These are phyloP conservation scores for Thalassiosira oceanica DNA, from an alignment of 352 stramenopile species.

Conservation along the genomic window DNA sequence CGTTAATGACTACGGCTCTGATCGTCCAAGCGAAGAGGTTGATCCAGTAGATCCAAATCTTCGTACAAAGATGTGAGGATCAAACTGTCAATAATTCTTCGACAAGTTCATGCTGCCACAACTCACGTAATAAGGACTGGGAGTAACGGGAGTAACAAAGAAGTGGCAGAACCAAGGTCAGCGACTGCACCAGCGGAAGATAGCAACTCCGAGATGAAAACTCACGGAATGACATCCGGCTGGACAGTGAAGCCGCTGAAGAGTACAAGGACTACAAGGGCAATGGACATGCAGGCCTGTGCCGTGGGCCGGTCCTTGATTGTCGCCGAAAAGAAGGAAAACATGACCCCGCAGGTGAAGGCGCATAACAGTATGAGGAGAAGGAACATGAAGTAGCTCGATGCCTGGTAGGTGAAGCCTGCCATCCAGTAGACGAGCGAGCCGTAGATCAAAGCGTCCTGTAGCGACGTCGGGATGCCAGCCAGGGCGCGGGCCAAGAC, in stretches of 20 bases:
- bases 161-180: slow-evolving; percentile 52
- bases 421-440: slow-evolving; percentile 72
- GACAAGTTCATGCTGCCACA: too few relatives aligned
- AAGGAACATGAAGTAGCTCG: slow-evolving; percentile 69
- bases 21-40: slow-evolving; percentile 67
- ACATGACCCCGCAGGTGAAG: slow-evolving; percentile 49
- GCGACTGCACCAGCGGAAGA: too few relatives aligned
- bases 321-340: slow-evolving; percentile 60
- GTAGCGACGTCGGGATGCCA: slow-evolving; percentile 54
- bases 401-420: slow-evolving; percentile 52
- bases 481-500: slow-evolving; percentile 66
- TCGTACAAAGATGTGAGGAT: too few relatives aligned
- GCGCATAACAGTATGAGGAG: slow-evolving; percentile 47
- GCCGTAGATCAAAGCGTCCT: slow-evolving; percentile 68
- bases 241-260: slow-evolving; percentile 64
- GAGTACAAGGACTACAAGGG: slow-evolving; percentile 47
- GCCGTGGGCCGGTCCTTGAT: slow-evolving; percentile 46
- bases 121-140: too few relatives aligned
- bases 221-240: too few relatives aligned
- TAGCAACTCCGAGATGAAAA: too few relatives aligned
- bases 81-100: too few relatives aligned
- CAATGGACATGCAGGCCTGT: slow-evolving; percentile 54
- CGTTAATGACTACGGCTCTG: slow-evolving; percentile 55
- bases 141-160: too few relatives aligned
- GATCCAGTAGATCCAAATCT: slow-evolving; percentile 68